Evolutionary conservation across 1,284 basidiomycete species (phyloP).

Genomic region (Agroathelia rolfsii): DNA sequence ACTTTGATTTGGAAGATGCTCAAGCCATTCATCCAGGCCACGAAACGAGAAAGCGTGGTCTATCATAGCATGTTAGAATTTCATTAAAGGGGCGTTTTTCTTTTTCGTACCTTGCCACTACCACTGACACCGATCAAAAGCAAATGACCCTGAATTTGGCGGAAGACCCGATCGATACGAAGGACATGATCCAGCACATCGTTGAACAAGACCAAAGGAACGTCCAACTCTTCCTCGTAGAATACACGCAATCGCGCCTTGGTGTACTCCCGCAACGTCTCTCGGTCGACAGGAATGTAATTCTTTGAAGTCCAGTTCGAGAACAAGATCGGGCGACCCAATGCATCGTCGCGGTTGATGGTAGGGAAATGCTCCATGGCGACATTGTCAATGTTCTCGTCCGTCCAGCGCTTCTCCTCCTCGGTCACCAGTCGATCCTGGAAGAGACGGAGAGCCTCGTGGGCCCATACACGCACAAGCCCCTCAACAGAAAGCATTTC

Average conservation of each 20-base stretch:
- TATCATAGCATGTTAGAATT: slow-evolving; percentile 23
- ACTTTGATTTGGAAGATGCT: slow-evolving; percentile 99
- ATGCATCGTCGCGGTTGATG: slow-evolving; percentile 75
- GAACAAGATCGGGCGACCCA: slow-evolving; percentile 88
- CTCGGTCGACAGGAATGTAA: slow-evolving; percentile 92
- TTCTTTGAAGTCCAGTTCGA: slow-evolving; percentile 99
- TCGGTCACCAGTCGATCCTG: slow-evolving; percentile 94
- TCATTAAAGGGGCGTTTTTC: slow-evolving; percentile 14
- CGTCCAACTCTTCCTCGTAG: slow-evolving; percentile 97
- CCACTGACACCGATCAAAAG: slow-evolving; percentile 96
- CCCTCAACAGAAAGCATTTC: slow-evolving; percentile 90
- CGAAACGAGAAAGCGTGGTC: slow-evolving; percentile 97
- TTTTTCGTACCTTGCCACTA: slow-evolving; percentile 95
- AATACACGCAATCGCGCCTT: slow-evolving; percentile 93
- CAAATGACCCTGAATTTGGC: slow-evolving; percentile 94
- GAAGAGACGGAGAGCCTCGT: slow-evolving; percentile 95
- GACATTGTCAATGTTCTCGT: slow-evolving; percentile 80
- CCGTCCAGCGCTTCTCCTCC: slow-evolving; percentile 91
- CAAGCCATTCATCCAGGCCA: slow-evolving; percentile 99
- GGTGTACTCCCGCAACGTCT: slow-evolving; percentile 89
- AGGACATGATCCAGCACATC: slow-evolving; percentile 97
- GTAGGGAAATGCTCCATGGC: slow-evolving; percentile 90
- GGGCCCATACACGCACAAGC: slow-evolving; percentile 95
- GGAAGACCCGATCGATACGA: slow-evolving; percentile 97
- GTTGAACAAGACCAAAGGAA: slow-evolving; percentile 97